These are phyloP conservation scores for Pyrenochaeta sp. DNA, from an alignment of 2,329 filamentous ascomycete genomes.

Conservation along the genomic window DNA sequence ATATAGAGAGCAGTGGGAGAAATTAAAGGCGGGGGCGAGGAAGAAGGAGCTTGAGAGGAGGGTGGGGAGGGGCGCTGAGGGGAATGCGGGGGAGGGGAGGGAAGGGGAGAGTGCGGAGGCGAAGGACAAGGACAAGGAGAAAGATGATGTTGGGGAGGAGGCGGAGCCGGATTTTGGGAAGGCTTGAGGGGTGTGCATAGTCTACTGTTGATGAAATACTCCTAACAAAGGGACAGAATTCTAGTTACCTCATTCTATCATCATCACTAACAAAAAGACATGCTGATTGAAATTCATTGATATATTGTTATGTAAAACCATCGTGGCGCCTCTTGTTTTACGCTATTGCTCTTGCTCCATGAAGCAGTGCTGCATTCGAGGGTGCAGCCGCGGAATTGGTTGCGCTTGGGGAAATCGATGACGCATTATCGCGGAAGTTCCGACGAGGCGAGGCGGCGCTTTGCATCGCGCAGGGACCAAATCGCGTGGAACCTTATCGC, in stretches of 20 bases:
- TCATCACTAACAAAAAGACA: no score
- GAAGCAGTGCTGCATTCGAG: neutral
- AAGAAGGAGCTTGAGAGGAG: slow-evolving; percentile 43
- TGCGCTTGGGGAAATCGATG: no score
- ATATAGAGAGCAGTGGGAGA: slow-evolving; percentile 73
- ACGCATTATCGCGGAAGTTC: no score
- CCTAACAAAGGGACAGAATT: no score
- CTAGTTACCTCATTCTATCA: no score
- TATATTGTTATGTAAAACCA: no score
- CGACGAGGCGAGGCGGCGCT: no score
- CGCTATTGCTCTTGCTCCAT: slow-evolving; percentile 1
- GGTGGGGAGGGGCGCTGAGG: slow-evolving; percentile 22
- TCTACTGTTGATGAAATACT: no score
- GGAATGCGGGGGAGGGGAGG: slow-evolving; percentile 21
- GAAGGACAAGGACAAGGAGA: slow-evolving; percentile 14
- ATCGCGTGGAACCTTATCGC: slow-evolving; percentile 23
- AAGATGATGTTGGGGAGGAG: slow-evolving; percentile 14
- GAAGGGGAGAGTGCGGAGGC: slow-evolving; percentile 24
- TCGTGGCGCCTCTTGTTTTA: slow-evolving; percentile 40
- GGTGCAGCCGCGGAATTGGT: no score
- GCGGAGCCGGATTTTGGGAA: slow-evolving; percentile 42
- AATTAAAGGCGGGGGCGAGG: slow-evolving; percentile 69
- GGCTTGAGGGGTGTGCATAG: slow-evolving; percentile 22
- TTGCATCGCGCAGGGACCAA: slow-evolving; percentile 16
- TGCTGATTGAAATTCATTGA: no score